Evolutionary conservation across 352 stramenopile species (phyloP).

Genomic region (Phytophthora sansomeana): DNA sequence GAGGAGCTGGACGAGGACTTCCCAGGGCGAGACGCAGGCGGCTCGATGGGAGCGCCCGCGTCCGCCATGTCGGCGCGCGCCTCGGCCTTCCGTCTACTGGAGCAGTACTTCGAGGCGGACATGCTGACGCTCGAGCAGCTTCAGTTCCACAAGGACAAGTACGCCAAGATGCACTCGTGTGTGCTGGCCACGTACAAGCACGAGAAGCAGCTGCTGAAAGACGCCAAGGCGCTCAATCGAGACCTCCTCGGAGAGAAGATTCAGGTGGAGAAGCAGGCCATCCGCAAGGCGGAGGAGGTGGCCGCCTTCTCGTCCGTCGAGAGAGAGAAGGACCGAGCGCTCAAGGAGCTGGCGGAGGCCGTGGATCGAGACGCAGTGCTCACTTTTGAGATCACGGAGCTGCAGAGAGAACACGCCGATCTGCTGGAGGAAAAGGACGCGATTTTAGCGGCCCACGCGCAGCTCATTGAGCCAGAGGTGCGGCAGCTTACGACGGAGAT

Average conservation of each 20-base stretch:
- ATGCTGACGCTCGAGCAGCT: slow-evolving; percentile 84
- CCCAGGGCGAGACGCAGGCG: too few species aligned
- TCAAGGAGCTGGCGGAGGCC: slow-evolving; percentile 81
- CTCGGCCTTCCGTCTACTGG: slow-evolving; percentile 77
- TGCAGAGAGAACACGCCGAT: slow-evolving; percentile 85
- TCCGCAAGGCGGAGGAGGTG: slow-evolving; percentile 85
- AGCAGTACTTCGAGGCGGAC: slow-evolving; percentile 88
- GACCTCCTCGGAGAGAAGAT: slow-evolving; percentile 90
- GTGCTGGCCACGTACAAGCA: slow-evolving; percentile 85
- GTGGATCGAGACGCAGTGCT: slow-evolving; percentile 85
- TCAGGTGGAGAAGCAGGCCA: slow-evolving; percentile 86
- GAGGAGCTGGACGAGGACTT: background rate
- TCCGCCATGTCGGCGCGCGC: slow-evolving; percentile 63
- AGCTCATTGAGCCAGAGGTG: slow-evolving; percentile 88
- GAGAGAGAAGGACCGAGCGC: slow-evolving; percentile 79
- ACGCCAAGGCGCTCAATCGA: slow-evolving; percentile 86
- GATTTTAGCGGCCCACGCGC: slow-evolving; percentile 78
- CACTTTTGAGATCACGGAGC: slow-evolving; percentile 89
- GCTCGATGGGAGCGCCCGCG: slow-evolving; percentile 26
- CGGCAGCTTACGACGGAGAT: slow-evolving; percentile 77
- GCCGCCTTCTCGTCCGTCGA: slow-evolving; percentile 76
- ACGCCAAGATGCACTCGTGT: slow-evolving; percentile 69
- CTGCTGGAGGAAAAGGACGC: slow-evolving; percentile 75
- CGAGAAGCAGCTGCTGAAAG: slow-evolving; percentile 82
- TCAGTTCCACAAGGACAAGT: slow-evolving; percentile 87